A percentile compares a stretch with the other conserved stretches of the same genome.
Evolutionary conservation across 208 protist genomes (phyloP).

Genomic region (Leishmania mexicana): DNA sequence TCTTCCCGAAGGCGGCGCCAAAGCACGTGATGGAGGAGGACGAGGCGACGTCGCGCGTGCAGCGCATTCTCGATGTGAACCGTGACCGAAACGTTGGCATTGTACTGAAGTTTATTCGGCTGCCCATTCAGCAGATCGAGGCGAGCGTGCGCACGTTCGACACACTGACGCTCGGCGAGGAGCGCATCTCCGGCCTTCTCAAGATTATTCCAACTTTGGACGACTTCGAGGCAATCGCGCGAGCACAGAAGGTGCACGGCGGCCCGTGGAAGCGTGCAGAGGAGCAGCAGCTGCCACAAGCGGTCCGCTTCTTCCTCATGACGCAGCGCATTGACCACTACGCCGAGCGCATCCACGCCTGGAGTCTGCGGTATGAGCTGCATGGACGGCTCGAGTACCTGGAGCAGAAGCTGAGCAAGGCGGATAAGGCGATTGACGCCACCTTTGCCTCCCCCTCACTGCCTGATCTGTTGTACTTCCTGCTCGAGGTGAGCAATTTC

Average conservation of each 20-base stretch:
- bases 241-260: conserved; percentile 44
- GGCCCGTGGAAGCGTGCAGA: conserved; percentile 42
- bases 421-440: conserved; percentile 39
- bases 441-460: conserved; percentile 52
- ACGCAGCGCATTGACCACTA: conserved; percentile 69
- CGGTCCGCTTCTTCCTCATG: conserved; percentile 83
- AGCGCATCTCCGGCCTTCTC: conserved; percentile 56
- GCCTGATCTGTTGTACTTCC: conserved; percentile 54
- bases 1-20: conserved; percentile 33
- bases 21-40: conserved; percentile 28
- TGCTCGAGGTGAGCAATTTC: conserved; percentile 77
- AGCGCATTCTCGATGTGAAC: conserved; percentile 47
- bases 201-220: conserved; percentile 73
- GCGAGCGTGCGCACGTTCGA: conserved; percentile 76
- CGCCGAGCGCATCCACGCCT: conserved; percentile 69
- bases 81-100: conserved; percentile 80
- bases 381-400: conserved; percentile 49
- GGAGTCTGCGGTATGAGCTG: conserved; percentile 72
- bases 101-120: conserved; percentile 74
- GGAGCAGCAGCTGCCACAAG: conserved; percentile 46
- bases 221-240: conserved; percentile 56
- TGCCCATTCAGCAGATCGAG: conserved; percentile 79
- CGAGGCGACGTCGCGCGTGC: conserved; percentile 1
- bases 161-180: conserved; percentile 71
- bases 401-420: conserved; percentile 49